A percentile compares a stretch with the other conserved stretches of the same genome.
Evolutionary conservation across 805 yeast species (phyloP).

Genomic region (Jamesozyma lodderae): DNA sequence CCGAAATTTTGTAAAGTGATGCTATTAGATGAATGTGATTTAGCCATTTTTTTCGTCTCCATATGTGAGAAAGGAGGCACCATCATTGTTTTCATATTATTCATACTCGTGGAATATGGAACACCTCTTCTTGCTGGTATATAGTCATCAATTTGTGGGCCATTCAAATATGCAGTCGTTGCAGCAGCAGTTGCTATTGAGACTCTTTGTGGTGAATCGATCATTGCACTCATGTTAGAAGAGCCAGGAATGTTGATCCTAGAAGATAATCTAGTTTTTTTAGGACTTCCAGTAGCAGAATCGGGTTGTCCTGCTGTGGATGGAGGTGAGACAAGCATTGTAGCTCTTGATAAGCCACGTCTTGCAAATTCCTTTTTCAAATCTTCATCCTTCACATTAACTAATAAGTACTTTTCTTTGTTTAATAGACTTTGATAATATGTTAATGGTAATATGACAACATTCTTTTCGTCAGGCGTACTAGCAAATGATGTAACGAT

Average conservation of each 20-base stretch:
- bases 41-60: background rate
- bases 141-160: background rate
- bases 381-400: slow-evolving; percentile 37
- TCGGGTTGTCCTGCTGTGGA: background rate
- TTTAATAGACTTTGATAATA: slow-evolving; percentile 52
- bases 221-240: slow-evolving; percentile 14
- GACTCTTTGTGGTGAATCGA: slow-evolving; percentile 15
- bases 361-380: slow-evolving; percentile 39
- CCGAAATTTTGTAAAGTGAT: background rate
- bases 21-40: background rate
- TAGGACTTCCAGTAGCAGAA: background rate
- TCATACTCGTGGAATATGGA: background rate
- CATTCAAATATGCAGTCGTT: slow-evolving; percentile 8
- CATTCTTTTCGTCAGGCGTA: slow-evolving; percentile 45
- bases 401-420: slow-evolving; percentile 36
- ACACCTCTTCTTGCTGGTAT: background rate
- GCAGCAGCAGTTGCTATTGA: slow-evolving; percentile 24
- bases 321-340: background rate
- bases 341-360: slow-evolving; percentile 32
- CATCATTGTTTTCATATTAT: no score
- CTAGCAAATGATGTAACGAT: slow-evolving; percentile 54
- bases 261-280: background rate
- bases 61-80: background rate
- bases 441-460: slow-evolving; percentile 54
- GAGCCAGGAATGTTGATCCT: slow-evolving; percentile 7